These are phyloP conservation scores for Plectranthus barbatus DNA, from an alignment of 257 asterid species.

Conservation along the genomic window DNA sequence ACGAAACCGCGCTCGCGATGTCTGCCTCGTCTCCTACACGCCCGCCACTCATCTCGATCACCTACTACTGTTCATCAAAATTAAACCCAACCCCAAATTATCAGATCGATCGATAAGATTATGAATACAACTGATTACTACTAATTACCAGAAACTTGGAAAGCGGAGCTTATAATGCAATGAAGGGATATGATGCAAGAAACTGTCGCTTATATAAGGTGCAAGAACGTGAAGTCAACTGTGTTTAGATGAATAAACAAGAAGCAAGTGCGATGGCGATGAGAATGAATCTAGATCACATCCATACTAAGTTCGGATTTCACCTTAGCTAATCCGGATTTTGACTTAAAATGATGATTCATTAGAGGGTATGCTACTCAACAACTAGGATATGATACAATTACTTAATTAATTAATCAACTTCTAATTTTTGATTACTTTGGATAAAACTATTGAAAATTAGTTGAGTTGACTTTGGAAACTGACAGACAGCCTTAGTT, in stretches of 20 bases:
- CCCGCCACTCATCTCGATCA: conserved; percentile 18
- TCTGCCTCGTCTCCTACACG: conserved; percentile 29
- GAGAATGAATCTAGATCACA: conserved; percentile 23
- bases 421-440: not conserved
- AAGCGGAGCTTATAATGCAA: too few relatives aligned
- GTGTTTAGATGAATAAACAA: not conserved
- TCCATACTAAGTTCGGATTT: conserved; percentile 17
- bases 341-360: not conserved
- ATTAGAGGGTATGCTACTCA: not conserved
- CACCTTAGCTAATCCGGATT: not conserved
- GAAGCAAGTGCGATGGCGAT: not conserved
- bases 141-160: too few relatives aligned
- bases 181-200: not conserved
- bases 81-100: too few relatives aligned
- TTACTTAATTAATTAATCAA: not conserved
- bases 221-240: conserved; percentile 17
- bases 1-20: conserved; percentile 25
- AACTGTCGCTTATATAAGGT: conserved; percentile 11
- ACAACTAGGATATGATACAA: not conserved
- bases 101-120: too few relatives aligned
- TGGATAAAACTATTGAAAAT: not conserved
- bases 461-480: conserved; percentile 21
- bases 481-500: not conserved
- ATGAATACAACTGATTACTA: too few relatives aligned
- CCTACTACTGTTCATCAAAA: not conserved